A percentile compares a stretch with the other conserved stretches of the same genome.
phyloP scores from a whole-genome alignment of 192 early-diverging fungal species.

The Coemansia interrupta region DNA sequence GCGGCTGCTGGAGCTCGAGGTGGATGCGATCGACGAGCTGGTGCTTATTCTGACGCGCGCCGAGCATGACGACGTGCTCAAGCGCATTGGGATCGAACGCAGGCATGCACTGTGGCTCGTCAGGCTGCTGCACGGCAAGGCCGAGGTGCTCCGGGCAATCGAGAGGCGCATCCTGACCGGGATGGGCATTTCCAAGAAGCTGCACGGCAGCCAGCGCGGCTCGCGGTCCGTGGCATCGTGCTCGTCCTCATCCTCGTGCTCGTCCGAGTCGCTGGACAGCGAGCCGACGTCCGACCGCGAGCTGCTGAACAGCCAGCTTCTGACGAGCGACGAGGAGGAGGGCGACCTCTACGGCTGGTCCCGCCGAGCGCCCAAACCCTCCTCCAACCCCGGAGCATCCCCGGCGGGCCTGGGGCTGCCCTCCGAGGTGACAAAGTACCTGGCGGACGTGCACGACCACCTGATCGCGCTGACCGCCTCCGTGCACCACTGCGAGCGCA shows the following conservation, averaged over 20 bases:
- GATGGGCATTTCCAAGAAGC: not conserved
- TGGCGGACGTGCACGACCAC: constrained; percentile 57
- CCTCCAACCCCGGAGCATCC: no score
- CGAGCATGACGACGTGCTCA: constrained; percentile 75
- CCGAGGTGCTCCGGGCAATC: constrained; percentile 71
- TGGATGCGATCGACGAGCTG: constrained; percentile 92
- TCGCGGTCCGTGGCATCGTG: not conserved
- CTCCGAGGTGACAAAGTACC: constrained; percentile 38
- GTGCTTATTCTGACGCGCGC: constrained; percentile 85
- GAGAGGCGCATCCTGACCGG: constrained; percentile 52
- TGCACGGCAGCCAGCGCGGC: not conserved
- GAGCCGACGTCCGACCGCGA: constrained; percentile 11
- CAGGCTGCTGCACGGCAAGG: constrained; percentile 66
- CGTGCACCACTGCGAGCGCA: constrained; percentile 76
- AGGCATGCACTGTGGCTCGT: constrained; percentile 68
- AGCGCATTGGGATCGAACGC: constrained; percentile 69
- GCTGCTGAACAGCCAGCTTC: constrained; percentile 33
- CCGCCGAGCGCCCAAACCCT: constrained; percentile 3
- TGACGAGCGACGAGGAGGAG: constrained; percentile 54
- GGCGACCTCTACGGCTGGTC: constrained; percentile 39
- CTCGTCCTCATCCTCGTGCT: not conserved
- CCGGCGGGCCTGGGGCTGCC: no score
- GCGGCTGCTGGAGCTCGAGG: constrained; percentile 86
- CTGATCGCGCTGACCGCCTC: constrained; percentile 78
- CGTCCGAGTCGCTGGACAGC: not conserved